Base-by-base conservation (phyloP, 2,329 filamentous ascomycete species). In the Ophiostoma ulmi region DNA sequence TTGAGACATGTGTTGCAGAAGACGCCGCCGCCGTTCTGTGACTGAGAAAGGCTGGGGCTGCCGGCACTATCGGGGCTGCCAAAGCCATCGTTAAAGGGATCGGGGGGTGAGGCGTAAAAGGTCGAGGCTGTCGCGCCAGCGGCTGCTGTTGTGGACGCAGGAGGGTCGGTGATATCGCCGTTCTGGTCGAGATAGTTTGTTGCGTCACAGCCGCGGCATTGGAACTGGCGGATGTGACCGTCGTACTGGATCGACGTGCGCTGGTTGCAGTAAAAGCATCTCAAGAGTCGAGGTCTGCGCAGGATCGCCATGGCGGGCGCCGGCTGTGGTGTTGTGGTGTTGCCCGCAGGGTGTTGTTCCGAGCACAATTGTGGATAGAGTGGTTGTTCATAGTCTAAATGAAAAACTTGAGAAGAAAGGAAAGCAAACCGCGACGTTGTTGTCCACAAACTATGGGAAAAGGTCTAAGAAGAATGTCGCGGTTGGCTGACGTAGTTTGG, bases 141-240 rank as follows among this genome's bases (percentile, higher is more conserved):
- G 67, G 81, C 80, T n/a, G 84, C 85, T 72, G 87, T 86, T 26
- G n/a, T n/a, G n/a, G 85, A 81, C 35, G 89, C 83, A 2, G 92
- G 93, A 36, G 94, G 92, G 79, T 99, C 94, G 70, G 92, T 91
- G 74, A 98, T 95, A 68, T 96, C 89, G 76, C 94, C 94, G 78
- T 92, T 88, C 91, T 94, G 85, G 78, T 99, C 95, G 41, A 97
- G 83, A 81, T 92, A 91, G 80, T 98, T 99, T 72, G 90, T 88
- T 22, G 94, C 91, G 76, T 95, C 91, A 83, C 95, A 99, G 73
- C 86, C 83, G 26, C 85, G 81, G 80, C 93, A 97, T 65, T 88
- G 83, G 80, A 94, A 97, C 76, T 88, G 85, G 78, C 83, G 85
- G 71, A 87, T 83, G 69, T 78, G 77, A 39, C 86, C 86, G 75